Evolutionary conservation across 352 stramenopile species (phyloP), one percentile per base, ranked within the genome.

Genomic region (Ophiocytium majus): DNA sequence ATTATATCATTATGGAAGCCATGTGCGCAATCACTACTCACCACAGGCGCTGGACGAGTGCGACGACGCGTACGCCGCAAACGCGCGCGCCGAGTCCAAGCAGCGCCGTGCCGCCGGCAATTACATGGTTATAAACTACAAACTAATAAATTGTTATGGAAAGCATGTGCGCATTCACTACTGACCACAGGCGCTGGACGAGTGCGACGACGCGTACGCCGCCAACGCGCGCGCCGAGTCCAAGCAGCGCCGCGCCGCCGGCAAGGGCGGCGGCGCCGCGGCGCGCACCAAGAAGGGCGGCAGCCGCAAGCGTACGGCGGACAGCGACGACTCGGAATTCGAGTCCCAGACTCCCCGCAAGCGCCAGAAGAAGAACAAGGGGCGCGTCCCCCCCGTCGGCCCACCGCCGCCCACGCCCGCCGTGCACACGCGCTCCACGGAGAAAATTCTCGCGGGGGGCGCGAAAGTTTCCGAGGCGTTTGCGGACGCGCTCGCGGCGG

Each of bases 341-440:
- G 89, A 93, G 76, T 28, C 86, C 79, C 87, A 92, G 64, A 84
- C 87, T 32, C 84, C 81, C n/a, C 81, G 50, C 32, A 90, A 92
- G 43, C 83, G 90, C 14, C 84, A 86, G n/a, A 88, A 87, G 64
- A 88, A 74, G 35, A 84, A 31, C 19, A 89, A 85, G 75, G 76
- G 57, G 0, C 78, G 80, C 57, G 80, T 19, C 0, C 90, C 82
- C 50, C 36, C 23, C 23, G 34, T 83, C 0, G 23, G 66, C 0
- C 33, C 49, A 1, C 80, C 84, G n/a, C 84, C 80, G 0, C 84
- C 84, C n/a, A 82, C 84, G 0, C 84, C 80, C 23, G 71, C 81
- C 1, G n/a, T 36, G 0, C 63, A 82, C 0, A 37, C 76, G 0
- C 14, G 76, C 33, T 76, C 80, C 10, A 82, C 84, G 28, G 80